These are phyloP conservation scores for Pyropia yezoensis DNA, from an alignment of 23 red algal species.

Conservation along the genomic window DNA sequence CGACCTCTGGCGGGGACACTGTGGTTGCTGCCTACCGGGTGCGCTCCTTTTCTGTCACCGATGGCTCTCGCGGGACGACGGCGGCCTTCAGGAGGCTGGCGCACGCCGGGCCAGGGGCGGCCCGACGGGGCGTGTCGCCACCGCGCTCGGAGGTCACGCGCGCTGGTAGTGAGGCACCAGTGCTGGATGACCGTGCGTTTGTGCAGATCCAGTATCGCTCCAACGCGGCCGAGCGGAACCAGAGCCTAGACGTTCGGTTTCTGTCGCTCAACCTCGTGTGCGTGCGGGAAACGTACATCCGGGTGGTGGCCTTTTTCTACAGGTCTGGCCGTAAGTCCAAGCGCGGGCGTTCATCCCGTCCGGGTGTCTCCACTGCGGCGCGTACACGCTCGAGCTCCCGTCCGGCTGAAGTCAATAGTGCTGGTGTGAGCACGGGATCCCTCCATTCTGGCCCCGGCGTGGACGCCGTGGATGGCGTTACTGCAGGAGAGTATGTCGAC, in stretches of 20 bases:
- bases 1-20: slow-evolving; percentile 24
- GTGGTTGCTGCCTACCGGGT: slow-evolving; percentile 23
- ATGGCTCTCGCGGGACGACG: slow-evolving; percentile 50
- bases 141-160: slow-evolving; percentile 4
- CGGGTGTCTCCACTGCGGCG: too few relatives aligned
- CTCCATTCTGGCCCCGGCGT: too few relatives aligned
- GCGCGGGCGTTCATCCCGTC: too few relatives aligned
- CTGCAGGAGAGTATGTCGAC: too few relatives aligned
- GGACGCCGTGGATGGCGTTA: too few relatives aligned
- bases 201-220: slow-evolving; percentile 22
- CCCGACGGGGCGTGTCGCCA: slow-evolving; percentile 22
- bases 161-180: background rate
- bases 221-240: slow-evolving; percentile 16
- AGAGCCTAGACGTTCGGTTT: slow-evolving; percentile 42
- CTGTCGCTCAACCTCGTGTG: slow-evolving; percentile 51
- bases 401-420: too few relatives aligned
- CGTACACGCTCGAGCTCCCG: too few relatives aligned
- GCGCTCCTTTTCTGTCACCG: slow-evolving; percentile 30
- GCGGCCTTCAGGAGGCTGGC: slow-evolving; percentile 41
- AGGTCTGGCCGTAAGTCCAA: background rate
- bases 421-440: too few relatives aligned
- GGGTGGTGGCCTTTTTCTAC: slow-evolving; percentile 30
- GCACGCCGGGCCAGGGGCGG: slow-evolving; percentile 27
- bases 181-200: slow-evolving; percentile 18
- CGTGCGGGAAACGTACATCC: slow-evolving; percentile 50